phyloP scores from a whole-genome alignment of 441 rosid species.

The Erodium moschatum region DNA sequence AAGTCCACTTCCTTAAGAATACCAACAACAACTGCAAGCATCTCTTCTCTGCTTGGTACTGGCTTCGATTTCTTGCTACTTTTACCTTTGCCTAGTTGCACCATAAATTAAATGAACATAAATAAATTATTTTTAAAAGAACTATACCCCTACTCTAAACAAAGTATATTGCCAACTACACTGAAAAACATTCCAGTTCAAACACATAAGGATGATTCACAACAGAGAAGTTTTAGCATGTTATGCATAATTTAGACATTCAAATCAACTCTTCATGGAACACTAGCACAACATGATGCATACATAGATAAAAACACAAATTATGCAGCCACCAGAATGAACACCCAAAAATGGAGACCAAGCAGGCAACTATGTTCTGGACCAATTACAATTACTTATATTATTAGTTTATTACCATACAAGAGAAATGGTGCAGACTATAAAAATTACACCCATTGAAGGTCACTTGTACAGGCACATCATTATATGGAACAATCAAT shows the following conservation, averaged over 20 bases:
- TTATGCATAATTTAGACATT: background rate
- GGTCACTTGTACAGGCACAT: background rate
- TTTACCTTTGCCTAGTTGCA: conserved; percentile 49
- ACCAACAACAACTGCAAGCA: conserved; percentile 71
- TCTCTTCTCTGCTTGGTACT: conserved; percentile 74
- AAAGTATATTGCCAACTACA: background rate
- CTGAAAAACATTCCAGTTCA: background rate
- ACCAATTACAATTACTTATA: background rate
- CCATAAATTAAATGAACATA: conserved; percentile 13
- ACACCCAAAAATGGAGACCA: background rate
- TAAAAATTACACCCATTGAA: background rate
- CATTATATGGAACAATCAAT: background rate
- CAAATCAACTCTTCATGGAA: background rate
- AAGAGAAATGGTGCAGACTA: background rate
- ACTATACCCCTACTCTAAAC: background rate
- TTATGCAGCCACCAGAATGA: background rate
- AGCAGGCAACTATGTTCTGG: background rate
- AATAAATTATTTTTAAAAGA: background rate
- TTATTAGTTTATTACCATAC: background rate
- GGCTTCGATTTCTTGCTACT: conserved; percentile 40
- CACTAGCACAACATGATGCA: background rate
- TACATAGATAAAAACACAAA: background rate
- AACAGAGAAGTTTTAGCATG: background rate
- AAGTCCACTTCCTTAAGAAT: conserved; percentile 90
- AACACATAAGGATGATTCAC: background rate